phyloP scores from a whole-genome alignment of 345 rosid genomes.

The Ricinus communis region DNA sequence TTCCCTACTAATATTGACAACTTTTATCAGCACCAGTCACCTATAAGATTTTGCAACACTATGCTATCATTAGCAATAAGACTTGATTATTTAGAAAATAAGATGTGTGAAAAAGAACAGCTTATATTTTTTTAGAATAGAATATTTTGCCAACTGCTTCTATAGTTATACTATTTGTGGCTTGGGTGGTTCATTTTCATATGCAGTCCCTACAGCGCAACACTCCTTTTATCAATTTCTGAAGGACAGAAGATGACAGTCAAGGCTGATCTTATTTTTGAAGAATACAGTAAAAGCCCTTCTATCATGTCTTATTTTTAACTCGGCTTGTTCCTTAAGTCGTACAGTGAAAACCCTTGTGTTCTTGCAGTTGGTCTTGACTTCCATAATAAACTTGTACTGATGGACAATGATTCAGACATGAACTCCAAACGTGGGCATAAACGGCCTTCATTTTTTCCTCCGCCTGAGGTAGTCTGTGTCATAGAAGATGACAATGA shows the following conservation, averaged over 20 bases:
- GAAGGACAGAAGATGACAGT: slow-evolving; percentile 57
- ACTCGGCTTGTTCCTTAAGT: neutral
- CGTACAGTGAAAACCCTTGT: slow-evolving; percentile 7
- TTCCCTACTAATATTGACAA: neutral
- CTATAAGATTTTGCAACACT: neutral
- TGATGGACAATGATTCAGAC: slow-evolving; percentile 37
- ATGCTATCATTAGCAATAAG: neutral
- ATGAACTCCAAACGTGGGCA: slow-evolving; percentile 28
- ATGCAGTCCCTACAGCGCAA: slow-evolving; percentile 73
- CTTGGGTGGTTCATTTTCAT: slow-evolving; percentile 19
- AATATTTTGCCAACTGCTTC: slow-evolving; percentile 7
- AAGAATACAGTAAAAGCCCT: slow-evolving; percentile 69
- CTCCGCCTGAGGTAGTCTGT: slow-evolving; percentile 39
- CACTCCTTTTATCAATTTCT: slow-evolving; percentile 48
- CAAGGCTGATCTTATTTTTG: slow-evolving; percentile 81
- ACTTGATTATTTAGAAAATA: neutral
- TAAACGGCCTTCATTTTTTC: slow-evolving; percentile 40
- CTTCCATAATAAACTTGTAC: slow-evolving; percentile 57
- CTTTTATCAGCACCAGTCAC: neutral
- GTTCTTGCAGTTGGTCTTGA: slow-evolving; percentile 73
- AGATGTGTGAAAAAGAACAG: slow-evolving; percentile 1
- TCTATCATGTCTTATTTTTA: neutral
- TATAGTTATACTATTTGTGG: neutral
- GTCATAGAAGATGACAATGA: slow-evolving; percentile 41
- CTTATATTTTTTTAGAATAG: slow-evolving; percentile 11